These are phyloP conservation scores for Aspergillus pseudoviridinutans DNA, from an alignment of 2,329 filamentous ascomycete species.

Conservation along the genomic window DNA sequence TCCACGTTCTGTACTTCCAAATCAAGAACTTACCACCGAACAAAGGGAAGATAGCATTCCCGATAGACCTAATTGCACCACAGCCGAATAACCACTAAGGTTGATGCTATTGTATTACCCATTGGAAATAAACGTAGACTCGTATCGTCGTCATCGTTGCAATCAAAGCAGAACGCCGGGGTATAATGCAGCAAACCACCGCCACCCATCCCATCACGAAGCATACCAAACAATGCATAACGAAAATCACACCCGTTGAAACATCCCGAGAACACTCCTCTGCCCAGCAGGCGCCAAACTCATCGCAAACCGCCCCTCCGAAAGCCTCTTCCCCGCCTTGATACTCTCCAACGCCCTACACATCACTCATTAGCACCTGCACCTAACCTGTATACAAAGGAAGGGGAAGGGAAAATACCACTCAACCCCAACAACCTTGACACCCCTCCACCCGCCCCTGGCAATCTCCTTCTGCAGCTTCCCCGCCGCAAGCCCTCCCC, in stretches of 20 bases:
- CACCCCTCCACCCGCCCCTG: conserved; percentile 60
- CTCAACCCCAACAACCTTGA: conserved; percentile 77
- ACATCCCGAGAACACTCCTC: conserved; percentile 59
- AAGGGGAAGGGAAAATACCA: conserved; percentile 54
- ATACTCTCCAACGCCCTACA: conserved; percentile 77
- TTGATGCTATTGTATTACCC: neutral
- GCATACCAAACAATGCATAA: no score
- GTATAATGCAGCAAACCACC: neutral
- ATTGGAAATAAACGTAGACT: neutral
- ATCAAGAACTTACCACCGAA: no score
- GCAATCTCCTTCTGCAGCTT: conserved; percentile 81
- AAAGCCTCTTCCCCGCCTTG: conserved; percentile 66
- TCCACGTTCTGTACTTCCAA: no score
- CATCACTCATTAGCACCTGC: conserved; percentile 13
- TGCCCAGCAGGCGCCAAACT: conserved; percentile 61
- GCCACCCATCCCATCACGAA: no score
- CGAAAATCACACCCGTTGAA: conserved; percentile 16
- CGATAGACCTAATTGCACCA: no score
- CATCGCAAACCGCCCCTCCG: conserved; percentile 68
- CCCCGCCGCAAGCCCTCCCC: conserved; percentile 69
- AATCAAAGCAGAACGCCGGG: neutral
- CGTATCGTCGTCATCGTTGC: neutral
- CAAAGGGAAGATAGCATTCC: no score
- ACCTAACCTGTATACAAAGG: no score
- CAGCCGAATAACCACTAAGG: neutral